These are phyloP conservation scores for Catunica adiposa DNA, from an alignment of 2,329 filamentous ascomycete genomes.

Conservation along the genomic window DNA sequence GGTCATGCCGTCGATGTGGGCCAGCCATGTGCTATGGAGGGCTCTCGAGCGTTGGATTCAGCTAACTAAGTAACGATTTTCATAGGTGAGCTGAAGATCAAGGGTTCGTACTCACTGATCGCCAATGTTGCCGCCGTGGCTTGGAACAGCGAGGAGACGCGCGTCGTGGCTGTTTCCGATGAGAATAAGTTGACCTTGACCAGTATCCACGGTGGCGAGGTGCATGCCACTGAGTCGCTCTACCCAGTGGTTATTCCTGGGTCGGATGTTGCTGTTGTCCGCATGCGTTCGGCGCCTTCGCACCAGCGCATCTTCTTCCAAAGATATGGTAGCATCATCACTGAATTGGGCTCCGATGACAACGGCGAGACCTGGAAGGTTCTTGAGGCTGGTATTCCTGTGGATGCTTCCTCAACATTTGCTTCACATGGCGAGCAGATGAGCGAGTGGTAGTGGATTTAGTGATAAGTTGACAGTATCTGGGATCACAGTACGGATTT, in stretches of 20 bases:
- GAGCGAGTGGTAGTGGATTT: constrained; percentile 10
- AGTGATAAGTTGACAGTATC: background rate
- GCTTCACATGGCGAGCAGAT: constrained; percentile 12
- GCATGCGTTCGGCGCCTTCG: constrained; percentile 6
- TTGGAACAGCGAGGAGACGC: constrained; percentile 13
- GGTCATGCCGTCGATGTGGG: background rate
- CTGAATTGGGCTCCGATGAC: constrained; percentile 11
- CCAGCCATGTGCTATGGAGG: too few relatives aligned
- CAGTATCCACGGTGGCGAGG: constrained; percentile 11
- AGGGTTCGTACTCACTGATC: constrained; percentile 14
- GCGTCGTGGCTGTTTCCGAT: constrained; percentile 12
- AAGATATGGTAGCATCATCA: constrained; percentile 14
- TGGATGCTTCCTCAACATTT: constrained; percentile 14
- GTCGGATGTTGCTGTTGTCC: constrained; percentile 12
- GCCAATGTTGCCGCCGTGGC: constrained; percentile 12
- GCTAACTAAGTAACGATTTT: background rate
- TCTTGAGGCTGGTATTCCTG: constrained; percentile 10
- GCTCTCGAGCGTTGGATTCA: too few relatives aligned
- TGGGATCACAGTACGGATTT: background rate
- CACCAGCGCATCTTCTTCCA: constrained; percentile 14
- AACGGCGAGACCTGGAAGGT: constrained; percentile 14
- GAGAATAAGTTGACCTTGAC: constrained; percentile 14
- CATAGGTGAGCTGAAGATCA: constrained; percentile 13
- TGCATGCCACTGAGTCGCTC: constrained; percentile 11
- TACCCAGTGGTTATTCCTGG: constrained; percentile 14